phyloP scores from a whole-genome alignment of 2,329 filamentous ascomycete species.

The Phoma sp. region DNA sequence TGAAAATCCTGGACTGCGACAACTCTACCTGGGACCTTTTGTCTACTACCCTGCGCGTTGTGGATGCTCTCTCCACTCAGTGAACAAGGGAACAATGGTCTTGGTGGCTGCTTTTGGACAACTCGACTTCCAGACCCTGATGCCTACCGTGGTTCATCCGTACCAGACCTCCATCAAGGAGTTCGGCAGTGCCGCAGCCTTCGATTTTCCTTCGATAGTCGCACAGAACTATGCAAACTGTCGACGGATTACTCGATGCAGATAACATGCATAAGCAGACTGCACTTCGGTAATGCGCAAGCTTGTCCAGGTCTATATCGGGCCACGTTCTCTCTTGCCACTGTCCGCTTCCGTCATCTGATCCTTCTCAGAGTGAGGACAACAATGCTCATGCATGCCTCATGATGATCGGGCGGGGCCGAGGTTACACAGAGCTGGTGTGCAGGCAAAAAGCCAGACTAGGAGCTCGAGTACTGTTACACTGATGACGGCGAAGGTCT shows the following conservation, averaged over 20 bases:
- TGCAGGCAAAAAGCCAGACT: not conserved
- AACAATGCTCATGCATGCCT: constrained; percentile 2
- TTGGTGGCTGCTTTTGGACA: constrained; percentile 3
- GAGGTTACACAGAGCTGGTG: constrained; percentile 7
- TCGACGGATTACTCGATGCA: not conserved
- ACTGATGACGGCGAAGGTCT: constrained; percentile 8
- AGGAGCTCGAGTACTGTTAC: constrained; percentile 1
- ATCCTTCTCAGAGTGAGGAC: not conserved
- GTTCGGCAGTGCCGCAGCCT: not conserved
- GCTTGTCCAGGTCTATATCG: constrained; percentile 7
- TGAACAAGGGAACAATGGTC: not conserved
- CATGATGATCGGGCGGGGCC: not conserved
- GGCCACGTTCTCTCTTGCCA: not conserved
- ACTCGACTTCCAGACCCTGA: not conserved
- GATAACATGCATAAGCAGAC: constrained; percentile 4
- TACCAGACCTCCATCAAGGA: not conserved
- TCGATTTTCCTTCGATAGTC: not conserved
- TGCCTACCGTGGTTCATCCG: not conserved
- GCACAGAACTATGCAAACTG: not conserved
- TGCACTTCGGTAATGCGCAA: not conserved
- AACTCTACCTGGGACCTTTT: not conserved
- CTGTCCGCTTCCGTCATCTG: constrained; percentile 7
- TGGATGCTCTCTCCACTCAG: not conserved
- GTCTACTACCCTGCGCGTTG: not conserved
- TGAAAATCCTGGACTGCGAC: not conserved